phyloP scores from a whole-genome alignment of 2,329 filamentous ascomycete genomes.

The Colletotrichum tropicicola region DNA sequence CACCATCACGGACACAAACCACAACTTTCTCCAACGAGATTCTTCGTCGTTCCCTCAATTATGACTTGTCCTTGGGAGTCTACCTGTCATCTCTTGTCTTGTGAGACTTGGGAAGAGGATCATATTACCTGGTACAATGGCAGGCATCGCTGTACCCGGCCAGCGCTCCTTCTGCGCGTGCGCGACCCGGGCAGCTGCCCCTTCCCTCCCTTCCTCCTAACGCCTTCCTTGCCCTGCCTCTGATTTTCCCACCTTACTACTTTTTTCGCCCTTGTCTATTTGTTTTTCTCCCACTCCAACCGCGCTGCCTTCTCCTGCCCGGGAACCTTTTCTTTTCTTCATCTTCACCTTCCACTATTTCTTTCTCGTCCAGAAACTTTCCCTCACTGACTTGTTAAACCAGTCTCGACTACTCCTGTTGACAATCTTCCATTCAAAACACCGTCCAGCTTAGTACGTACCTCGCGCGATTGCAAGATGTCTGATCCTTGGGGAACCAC shows the following conservation, averaged over 20 bases:
- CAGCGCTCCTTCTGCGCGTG: not conserved
- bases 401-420: not conserved
- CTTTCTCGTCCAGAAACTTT: not conserved
- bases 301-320: not conserved
- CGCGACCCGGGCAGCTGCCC: not conserved
- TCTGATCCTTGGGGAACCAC: conserved; percentile 4
- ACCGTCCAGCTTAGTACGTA: not conserved
- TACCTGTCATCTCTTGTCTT: not conserved
- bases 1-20: not conserved
- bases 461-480: conserved; percentile 5
- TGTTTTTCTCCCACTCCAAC: not conserved
- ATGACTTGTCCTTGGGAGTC: not conserved
- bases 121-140: too few species aligned
- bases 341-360: not conserved
- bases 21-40: not conserved
- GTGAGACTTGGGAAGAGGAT: too few species aligned
- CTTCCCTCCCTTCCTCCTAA: not conserved
- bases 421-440: not conserved
- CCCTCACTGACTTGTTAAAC: not conserved
- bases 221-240: not conserved
- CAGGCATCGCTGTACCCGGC: too few species aligned
- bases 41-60: not conserved
- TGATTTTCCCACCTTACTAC: not conserved
- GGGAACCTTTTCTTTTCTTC: not conserved
- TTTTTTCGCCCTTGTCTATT: too few species aligned